Evolutionary conservation across 169 alveolate genomes (phyloP).

Genomic region (Theileria annulata): DNA sequence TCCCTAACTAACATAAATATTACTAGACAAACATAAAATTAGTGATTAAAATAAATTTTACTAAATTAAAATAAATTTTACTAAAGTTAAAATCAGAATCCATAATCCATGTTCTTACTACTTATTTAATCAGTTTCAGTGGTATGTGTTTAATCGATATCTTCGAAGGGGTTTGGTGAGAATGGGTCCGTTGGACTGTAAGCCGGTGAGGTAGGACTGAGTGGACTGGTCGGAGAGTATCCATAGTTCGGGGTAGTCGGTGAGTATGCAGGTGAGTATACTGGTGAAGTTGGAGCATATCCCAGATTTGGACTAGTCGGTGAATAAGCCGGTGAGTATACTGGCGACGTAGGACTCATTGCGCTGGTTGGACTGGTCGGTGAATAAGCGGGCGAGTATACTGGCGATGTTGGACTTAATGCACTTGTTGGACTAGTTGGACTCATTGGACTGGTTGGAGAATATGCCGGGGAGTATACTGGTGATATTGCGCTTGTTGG

Average conservation of each 20-base stretch:
- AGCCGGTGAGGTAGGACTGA: constrained; percentile 75
- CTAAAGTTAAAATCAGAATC: background rate
- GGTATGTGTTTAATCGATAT: background rate
- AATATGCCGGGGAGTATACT: constrained; percentile 70
- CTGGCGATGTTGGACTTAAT: constrained; percentile 86
- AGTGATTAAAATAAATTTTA: too few species aligned
- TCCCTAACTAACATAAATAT: too few species aligned
- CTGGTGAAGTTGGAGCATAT: constrained; percentile 84
- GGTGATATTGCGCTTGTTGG: constrained; percentile 75
- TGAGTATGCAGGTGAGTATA: constrained; percentile 82
- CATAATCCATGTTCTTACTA: background rate
- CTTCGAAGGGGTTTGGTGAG: constrained; percentile 68
- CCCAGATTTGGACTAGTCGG: constrained; percentile 85
- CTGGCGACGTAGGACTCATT: constrained; percentile 87
- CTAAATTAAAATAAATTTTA: too few species aligned
- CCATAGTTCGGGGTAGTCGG: constrained; percentile 72
- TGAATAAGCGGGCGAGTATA: constrained; percentile 75
- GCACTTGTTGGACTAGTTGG: constrained; percentile 89
- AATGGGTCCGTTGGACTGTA: constrained; percentile 75
- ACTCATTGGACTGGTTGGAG: constrained; percentile 80
- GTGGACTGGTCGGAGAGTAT: constrained; percentile 67
- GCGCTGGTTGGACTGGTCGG: constrained; percentile 80
- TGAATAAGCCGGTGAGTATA: constrained; percentile 85
- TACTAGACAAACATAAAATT: too few species aligned
- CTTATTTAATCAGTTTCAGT: background rate